Percentiles rank a stretch among this genome's conserved stretches.
Evolutionary conservation across 805 yeast genomes (phyloP).

Genomic region (Clavispora carvajalis): DNA sequence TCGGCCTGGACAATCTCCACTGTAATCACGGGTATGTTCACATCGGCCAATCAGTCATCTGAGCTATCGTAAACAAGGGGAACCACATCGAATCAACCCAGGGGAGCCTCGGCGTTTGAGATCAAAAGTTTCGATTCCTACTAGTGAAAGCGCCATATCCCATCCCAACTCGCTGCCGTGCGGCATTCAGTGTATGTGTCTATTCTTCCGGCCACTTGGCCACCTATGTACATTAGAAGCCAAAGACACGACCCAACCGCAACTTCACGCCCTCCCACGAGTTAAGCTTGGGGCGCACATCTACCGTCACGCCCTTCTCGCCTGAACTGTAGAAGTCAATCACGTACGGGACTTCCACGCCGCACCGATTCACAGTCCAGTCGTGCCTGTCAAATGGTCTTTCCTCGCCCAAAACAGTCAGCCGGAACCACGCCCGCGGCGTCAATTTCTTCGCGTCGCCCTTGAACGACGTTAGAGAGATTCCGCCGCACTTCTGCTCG

Average conservation of each 20-base stretch:
- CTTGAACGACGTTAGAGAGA: constrained; percentile 76
- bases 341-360: constrained; percentile 77
- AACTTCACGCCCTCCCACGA: constrained; percentile 73
- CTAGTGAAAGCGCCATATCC: no score
- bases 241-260: constrained; percentile 61
- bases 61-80: no score
- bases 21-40: no score
- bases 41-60: no score
- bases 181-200: no score
- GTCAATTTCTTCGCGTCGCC: constrained; percentile 85
- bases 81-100: no score
- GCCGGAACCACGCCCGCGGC: constrained; percentile 73
- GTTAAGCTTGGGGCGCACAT: constrained; percentile 89
- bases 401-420: constrained; percentile 61
- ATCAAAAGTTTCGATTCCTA: no score
- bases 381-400: constrained; percentile 95
- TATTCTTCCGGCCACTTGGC: no score
- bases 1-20: no score
- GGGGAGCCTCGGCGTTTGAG: no score
- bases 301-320: constrained; percentile 60
- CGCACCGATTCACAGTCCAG: constrained; percentile 86
- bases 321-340: constrained; percentile 73
- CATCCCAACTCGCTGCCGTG: no score
- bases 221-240: constrained; percentile 18
- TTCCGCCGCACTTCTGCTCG: constrained; percentile 63